Conservation (phyloP, 2,329 filamentous ascomycete genomes). For the Colletotrichum orchidophilum region DNA sequence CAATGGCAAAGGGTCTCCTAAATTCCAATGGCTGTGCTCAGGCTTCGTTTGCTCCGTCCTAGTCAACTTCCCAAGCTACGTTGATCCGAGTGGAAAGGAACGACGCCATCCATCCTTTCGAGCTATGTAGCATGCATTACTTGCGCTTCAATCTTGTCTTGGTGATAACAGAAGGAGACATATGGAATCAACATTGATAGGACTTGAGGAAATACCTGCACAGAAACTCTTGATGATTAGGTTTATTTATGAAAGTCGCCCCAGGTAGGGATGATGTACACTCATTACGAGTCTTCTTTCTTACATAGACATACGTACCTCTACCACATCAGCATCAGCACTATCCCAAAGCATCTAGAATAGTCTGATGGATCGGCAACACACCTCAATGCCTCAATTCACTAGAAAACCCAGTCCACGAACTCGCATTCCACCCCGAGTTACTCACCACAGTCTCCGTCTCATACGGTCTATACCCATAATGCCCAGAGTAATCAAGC, state of each 20-base stretch:
- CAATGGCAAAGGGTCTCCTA: no score
- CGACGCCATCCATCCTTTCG: no score
- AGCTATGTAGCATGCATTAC: no score
- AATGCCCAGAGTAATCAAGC: conserved; percentile 57
- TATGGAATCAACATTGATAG: neutral
- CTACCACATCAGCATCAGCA: neutral
- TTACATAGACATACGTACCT: no score
- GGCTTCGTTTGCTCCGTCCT: no score
- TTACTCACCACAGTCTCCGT: conserved; percentile 54
- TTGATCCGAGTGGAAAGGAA: no score
- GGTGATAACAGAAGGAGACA: no score
- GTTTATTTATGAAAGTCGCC: neutral
- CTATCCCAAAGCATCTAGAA: conserved; percentile 46
- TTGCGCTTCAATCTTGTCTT: no score
- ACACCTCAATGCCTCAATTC: conserved; percentile 63
- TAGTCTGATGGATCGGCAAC: conserved; percentile 53
- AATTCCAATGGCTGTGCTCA: no score
- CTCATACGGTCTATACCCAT: conserved; percentile 61
- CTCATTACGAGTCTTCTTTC: neutral
- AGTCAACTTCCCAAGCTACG: no score
- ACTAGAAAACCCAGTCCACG: conserved; percentile 52
- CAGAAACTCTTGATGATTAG: neutral
- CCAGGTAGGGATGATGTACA: neutral
- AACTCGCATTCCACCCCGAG: conserved; percentile 54
- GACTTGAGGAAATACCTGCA: neutral